phyloP scores from a whole-genome alignment of 805 yeast genomes.

The Ogataea degrootiae region DNA sequence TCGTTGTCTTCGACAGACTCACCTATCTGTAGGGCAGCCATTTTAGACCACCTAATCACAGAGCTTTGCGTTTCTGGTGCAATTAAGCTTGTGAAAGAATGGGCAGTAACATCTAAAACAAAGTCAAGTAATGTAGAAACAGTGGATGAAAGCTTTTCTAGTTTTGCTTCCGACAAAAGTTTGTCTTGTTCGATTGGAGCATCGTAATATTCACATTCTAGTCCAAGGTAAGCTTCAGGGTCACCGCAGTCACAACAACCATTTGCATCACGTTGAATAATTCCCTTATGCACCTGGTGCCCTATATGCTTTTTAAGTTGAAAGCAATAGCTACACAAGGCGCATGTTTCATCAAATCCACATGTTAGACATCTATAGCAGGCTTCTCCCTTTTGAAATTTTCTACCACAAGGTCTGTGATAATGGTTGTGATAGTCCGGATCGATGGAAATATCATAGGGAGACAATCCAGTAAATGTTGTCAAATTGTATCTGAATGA shows the following conservation, averaged over 20 bases:
- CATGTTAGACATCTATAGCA: conserved; percentile 72
- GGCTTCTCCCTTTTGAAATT: conserved; percentile 74
- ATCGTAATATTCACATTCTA: conserved; percentile 43
- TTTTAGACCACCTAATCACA: conserved; percentile 22
- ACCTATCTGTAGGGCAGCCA: conserved; percentile 23
- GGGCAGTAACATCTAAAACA: conserved; percentile 55
- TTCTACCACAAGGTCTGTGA: conserved; percentile 68
- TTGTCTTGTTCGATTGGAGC: neutral
- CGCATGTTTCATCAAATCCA: conserved; percentile 80
- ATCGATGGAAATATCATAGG: conserved; percentile 18
- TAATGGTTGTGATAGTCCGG: conserved; percentile 39
- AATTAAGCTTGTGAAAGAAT: conserved; percentile 36
- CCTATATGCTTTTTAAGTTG: conserved; percentile 64
- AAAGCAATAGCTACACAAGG: conserved; percentile 73
- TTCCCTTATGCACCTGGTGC: conserved; percentile 63
- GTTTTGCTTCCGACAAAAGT: neutral
- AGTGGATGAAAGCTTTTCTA: conserved; percentile 21
- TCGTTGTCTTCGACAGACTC: conserved; percentile 43
- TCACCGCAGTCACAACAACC: conserved; percentile 92
- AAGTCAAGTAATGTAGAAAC: conserved; percentile 51
- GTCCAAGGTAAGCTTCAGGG: conserved; percentile 69
- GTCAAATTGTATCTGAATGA: conserved; percentile 37
- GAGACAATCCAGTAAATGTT: conserved; percentile 8
- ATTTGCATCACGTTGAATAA: conserved; percentile 61
- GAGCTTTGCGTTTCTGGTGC: conserved; percentile 21